A percentile compares a stretch with the other conserved stretches of the same genome.
These are phyloP conservation scores for Parsonsia alboflavescens DNA, from an alignment of 257 asterid species.

Conservation along the genomic window DNA sequence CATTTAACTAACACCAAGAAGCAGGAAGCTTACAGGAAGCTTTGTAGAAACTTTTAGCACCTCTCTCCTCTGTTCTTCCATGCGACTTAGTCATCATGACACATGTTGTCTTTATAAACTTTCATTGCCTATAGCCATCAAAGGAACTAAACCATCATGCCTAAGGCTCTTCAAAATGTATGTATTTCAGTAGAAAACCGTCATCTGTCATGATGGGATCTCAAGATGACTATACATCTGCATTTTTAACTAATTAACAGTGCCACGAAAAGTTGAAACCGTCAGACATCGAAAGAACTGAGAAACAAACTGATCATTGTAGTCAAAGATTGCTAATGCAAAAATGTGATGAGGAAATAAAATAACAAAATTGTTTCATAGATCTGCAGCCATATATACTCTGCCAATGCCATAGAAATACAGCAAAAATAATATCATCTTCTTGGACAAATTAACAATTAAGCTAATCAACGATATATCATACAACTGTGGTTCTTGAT, in stretches of 20 bases:
- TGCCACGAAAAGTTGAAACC: background rate
- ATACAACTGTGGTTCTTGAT: background rate
- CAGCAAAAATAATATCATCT: background rate
- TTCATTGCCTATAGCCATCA: background rate
- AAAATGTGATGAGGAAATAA: background rate
- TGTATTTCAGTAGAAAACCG: background rate
- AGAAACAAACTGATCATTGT: background rate
- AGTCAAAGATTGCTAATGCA: background rate
- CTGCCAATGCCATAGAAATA: background rate
- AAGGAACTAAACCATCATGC: background rate
- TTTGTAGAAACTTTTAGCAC: background rate
- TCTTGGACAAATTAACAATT: background rate
- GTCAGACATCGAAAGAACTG: background rate
- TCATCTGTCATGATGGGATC: background rate
- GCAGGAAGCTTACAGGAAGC: background rate
- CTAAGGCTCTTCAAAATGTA: background rate
- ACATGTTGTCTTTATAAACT: no score
- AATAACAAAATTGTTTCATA: background rate
- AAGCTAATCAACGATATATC: background rate
- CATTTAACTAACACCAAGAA: no score
- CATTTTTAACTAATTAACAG: no score
- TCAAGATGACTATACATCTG: background rate
- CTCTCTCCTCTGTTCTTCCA: background rate
- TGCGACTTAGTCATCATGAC: background rate
- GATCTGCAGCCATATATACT: background rate